Percentiles rank a stretch among this genome's conserved stretches.
Conservation (phyloP, 768 basidiomycete species). For the Tricholoma terreum region DNA sequence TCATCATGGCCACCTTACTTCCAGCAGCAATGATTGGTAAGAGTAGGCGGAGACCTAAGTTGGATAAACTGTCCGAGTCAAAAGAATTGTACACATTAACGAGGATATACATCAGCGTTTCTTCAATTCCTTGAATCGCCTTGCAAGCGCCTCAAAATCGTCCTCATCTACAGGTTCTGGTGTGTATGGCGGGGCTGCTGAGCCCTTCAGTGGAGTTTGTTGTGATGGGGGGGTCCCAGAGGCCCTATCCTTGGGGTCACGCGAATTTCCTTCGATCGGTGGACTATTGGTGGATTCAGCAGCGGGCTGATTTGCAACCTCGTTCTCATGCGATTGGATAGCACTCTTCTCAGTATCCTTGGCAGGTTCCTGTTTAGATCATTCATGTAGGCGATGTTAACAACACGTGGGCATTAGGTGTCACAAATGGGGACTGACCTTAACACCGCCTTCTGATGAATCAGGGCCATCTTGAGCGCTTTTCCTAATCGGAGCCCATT, state of each 20-base stretch:
- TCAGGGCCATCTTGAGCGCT: conserved; percentile 19
- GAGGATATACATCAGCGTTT: conserved; percentile 48
- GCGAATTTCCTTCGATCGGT: conserved; percentile 42
- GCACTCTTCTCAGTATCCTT: conserved; percentile 12
- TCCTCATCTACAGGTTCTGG: conserved; percentile 44
- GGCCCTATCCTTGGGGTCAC: conserved; percentile 18
- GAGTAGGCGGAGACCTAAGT: too few species aligned
- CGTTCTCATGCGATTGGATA: conserved; percentile 26
- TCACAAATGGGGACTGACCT: conserved; percentile 31
- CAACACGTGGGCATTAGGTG: conserved; percentile 1
- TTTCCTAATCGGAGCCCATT: conserved; percentile 49
- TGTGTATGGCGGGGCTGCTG: conserved; percentile 21
- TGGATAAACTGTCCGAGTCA: too few species aligned
- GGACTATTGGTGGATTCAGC: conserved; percentile 51
- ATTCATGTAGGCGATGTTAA: not conserved
- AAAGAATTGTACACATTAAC: too few species aligned
- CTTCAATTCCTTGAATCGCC: conserved; percentile 85
- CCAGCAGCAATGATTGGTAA: too few species aligned
- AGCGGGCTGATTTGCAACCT: conserved; percentile 23
- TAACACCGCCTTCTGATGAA: conserved; percentile 29
- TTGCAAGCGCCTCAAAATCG: conserved; percentile 72
- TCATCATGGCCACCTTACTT: too few species aligned
- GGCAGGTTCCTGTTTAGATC: conserved; percentile 14
- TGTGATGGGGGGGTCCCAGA: conserved; percentile 18
- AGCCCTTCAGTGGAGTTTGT: conserved; percentile 16